phyloP scores from a whole-genome alignment of 192 early-diverging fungal genomes.

The Chytriomyces sp. region DNA sequence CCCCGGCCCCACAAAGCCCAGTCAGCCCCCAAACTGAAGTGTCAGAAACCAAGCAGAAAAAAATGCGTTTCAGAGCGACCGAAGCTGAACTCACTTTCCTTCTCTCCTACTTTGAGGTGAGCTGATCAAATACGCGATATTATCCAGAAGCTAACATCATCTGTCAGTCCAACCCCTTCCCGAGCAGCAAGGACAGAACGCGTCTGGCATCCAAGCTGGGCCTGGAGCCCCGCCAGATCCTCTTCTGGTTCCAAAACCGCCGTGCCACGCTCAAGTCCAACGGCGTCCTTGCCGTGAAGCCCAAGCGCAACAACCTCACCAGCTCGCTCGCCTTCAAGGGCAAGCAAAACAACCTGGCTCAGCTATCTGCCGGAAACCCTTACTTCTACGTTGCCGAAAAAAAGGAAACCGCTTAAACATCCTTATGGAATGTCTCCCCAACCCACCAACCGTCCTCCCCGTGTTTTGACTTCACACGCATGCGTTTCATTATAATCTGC shows the following conservation, averaged over 20 bases:
- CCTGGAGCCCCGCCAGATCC: background rate
- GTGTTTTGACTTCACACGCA: no score
- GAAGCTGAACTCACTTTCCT: slow-evolving; percentile 16
- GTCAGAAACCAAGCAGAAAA: background rate
- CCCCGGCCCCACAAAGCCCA: no score
- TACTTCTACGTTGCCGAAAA: slow-evolving; percentile 8
- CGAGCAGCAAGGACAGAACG: background rate
- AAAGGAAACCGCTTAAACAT: no score
- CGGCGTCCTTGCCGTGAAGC: slow-evolving; percentile 21
- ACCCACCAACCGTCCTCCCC: no score
- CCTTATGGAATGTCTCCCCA: no score
- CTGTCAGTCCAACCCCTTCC: slow-evolving; percentile 10
- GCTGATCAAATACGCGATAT: background rate
- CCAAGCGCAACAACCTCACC: background rate
- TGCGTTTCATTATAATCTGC: no score
- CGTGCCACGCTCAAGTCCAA: slow-evolving; percentile 4
- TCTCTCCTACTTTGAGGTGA: slow-evolving; percentile 3
- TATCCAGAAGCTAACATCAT: no score
- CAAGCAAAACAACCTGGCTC: background rate
- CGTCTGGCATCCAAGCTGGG: background rate
- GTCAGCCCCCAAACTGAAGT: no score
- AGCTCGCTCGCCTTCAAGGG: background rate
- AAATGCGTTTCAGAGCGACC: slow-evolving; percentile 12
- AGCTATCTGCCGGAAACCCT: background rate
- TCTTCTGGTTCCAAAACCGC: slow-evolving; percentile 30